Percentiles rank a stretch among this genome's conserved stretches.
These are phyloP conservation scores for Penicillium sp. DNA, from an alignment of 2,329 filamentous ascomycete genomes.

Conservation along the genomic window DNA sequence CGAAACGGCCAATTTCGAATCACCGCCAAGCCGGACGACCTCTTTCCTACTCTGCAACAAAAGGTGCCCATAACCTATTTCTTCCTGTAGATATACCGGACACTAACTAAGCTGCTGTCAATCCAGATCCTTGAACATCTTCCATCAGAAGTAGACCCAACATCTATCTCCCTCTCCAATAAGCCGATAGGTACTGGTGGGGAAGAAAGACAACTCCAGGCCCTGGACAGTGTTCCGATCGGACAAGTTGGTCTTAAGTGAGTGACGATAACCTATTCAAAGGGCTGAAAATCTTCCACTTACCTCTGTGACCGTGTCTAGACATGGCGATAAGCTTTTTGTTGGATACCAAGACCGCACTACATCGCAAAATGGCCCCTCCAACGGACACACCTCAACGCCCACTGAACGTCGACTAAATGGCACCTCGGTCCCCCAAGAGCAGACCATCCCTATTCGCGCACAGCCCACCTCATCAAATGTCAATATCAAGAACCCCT, in stretches of 20 bases:
- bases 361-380: constrained; percentile 50
- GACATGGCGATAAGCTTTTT: constrained; percentile 90
- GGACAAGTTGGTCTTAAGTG: constrained; percentile 59
- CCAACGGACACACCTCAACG: constrained; percentile 26
- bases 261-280: constrained; percentile 15
- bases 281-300: background rate
- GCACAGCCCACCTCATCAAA: constrained; percentile 59
- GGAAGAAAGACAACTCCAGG: constrained; percentile 55
- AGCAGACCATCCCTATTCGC: constrained; percentile 65
- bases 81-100: background rate
- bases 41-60: constrained; percentile 62
- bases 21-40: constrained; percentile 70
- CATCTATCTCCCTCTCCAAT: constrained; percentile 61
- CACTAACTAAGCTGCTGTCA: no score
- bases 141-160: constrained; percentile 56
- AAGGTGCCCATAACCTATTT: constrained; percentile 33
- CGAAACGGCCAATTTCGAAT: constrained; percentile 92
- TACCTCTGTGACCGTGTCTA: constrained; percentile 34
- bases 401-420: constrained; percentile 37
- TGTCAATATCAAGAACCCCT: constrained; percentile 77
- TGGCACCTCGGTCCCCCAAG: constrained; percentile 34
- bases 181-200: constrained; percentile 58
- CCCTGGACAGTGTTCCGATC: constrained; percentile 57
- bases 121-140: constrained; percentile 59
- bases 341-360: constrained; percentile 71